phyloP scores from a whole-genome alignment of 192 early-diverging fungal species.

The Coemansia sp. region DNA sequence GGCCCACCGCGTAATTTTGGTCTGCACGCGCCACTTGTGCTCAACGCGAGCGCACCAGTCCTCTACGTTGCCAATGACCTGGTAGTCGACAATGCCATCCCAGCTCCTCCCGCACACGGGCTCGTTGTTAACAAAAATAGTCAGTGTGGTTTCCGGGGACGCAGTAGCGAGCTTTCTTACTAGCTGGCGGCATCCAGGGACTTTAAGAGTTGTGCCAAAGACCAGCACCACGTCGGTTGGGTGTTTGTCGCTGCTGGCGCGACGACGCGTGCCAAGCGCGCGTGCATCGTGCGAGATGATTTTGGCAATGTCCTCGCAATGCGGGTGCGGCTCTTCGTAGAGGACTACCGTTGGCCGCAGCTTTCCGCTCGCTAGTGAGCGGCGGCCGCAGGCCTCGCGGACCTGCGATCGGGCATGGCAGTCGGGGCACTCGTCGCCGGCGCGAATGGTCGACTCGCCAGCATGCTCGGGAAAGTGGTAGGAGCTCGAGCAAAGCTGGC shows the following conservation, averaged over 20 bases:
- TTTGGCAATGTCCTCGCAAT: conserved; percentile 45
- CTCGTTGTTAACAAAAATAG: conserved; percentile 46
- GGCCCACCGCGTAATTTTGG: conserved; percentile 44
- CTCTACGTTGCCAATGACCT: conserved; percentile 45
- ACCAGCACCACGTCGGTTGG: conserved; percentile 43
- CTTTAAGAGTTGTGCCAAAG: conserved; percentile 54
- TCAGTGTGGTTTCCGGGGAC: conserved; percentile 16
- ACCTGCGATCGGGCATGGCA: conserved; percentile 26
- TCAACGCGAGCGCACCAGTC: conserved; percentile 43
- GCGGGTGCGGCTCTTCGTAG: conserved; percentile 76
- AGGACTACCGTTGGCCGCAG: conserved; percentile 89
- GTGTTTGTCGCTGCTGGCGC: background rate
- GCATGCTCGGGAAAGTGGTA: conserved; percentile 58
- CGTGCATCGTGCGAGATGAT: conserved; percentile 45
- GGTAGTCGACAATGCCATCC: conserved; percentile 48
- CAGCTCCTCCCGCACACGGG: conserved; percentile 45
- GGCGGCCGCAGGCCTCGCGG: conserved; percentile 58
- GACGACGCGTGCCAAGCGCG: conserved; percentile 24
- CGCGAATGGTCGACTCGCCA: conserved; percentile 54
- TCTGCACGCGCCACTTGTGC: conserved; percentile 34
- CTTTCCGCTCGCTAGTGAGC: conserved; percentile 67
- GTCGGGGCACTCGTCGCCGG: conserved; percentile 55
- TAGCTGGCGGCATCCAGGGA: conserved; percentile 50
- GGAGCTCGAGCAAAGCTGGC: conserved; percentile 73
- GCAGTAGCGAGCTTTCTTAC: conserved; percentile 33